Base-by-base conservation (phyloP, 305 asterid genomes). In the Rubia peregrina region DNA sequence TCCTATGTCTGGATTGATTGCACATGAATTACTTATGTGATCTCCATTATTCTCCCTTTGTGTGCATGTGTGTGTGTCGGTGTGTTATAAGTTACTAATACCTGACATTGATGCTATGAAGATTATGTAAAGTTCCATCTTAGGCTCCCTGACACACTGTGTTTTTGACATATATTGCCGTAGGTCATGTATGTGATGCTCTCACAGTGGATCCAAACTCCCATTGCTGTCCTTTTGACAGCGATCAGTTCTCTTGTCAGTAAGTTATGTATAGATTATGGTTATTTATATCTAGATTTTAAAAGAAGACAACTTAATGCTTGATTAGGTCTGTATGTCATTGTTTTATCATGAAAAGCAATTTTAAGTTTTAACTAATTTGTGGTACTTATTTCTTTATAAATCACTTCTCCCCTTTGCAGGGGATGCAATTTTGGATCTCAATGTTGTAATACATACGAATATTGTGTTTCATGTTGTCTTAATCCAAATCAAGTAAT, bases 391-490 rank as follows among this genome's bases (percentile, higher is more conserved):
- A 65, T 40, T 44, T 30, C 63, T 64, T 70, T 13, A 10, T 42
- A 71, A 38, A 59, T 66, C 46, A 14, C 14, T 17, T 65, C 36
- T 57, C 19, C 26, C 66, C 42, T 67, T 71, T 78, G 85, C 90
- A 91, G 97, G 8, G 98, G 95, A 56, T 92, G 98, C 87, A 92
- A 87, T 82, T 85, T 84, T 26, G 77, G 75, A 62, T 88, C 90
- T 71, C 89, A 84, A 60, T 92, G 98, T 76, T 92, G 98, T 87
- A 86, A 87, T 77, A 82, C 96, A 12, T 92, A 92, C 43, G 98
- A 90, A 80, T 87, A 73, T 79, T 92, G 98, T 78, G 98, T 92
- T 80, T 82, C 98, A 19, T 90, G 98, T 85, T 92, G 98, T 86
- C 85, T 90, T 79, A 82, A 86, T 84, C 97, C 97, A 7, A 71